Conservation (phyloP, 1,139 yeast genomes). For the Pneumocystis murina region DNA sequence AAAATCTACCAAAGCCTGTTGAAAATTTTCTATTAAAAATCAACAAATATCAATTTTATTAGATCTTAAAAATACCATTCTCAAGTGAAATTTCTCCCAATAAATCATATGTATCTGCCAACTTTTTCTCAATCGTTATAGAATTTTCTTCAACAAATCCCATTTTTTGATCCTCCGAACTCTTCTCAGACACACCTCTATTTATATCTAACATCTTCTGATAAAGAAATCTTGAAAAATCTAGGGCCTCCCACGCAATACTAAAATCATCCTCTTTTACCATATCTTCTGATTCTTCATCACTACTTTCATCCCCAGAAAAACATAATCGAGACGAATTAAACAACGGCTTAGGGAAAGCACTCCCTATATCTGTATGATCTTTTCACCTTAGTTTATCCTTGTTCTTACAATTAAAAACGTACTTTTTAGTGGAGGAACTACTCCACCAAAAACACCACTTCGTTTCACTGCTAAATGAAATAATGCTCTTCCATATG, state of each 20-base stretch:
- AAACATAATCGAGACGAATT: constrained; percentile 18
- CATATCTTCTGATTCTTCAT: constrained; percentile 24
- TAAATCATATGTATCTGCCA: constrained; percentile 64
- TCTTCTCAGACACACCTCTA: not conserved
- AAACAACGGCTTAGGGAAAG: no score
- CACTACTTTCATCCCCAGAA: constrained; percentile 24
- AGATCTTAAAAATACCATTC: constrained; percentile 30
- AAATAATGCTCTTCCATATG: constrained; percentile 72
- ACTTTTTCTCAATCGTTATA: constrained; percentile 29
- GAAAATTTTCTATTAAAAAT: constrained; percentile 39
- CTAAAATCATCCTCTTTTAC: constrained; percentile 54
- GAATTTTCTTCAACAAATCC: no score
- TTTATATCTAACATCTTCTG: constrained; percentile 24
- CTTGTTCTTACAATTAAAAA: not conserved
- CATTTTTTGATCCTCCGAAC: constrained; percentile 20
- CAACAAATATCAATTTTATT: not conserved
- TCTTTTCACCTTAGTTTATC: not conserved
- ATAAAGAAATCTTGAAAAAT: constrained; percentile 53
- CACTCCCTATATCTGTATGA: not conserved
- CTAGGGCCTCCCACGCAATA: constrained; percentile 76
- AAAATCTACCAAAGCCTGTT: constrained; percentile 60
- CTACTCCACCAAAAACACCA: constrained; percentile 52
- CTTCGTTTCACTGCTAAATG: constrained; percentile 61
- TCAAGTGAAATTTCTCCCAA: constrained; percentile 83
- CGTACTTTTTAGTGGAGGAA: not conserved